phyloP scores from a whole-genome alignment of 495 filamentous ascomycete species.

The Collariella sp. region DNA sequence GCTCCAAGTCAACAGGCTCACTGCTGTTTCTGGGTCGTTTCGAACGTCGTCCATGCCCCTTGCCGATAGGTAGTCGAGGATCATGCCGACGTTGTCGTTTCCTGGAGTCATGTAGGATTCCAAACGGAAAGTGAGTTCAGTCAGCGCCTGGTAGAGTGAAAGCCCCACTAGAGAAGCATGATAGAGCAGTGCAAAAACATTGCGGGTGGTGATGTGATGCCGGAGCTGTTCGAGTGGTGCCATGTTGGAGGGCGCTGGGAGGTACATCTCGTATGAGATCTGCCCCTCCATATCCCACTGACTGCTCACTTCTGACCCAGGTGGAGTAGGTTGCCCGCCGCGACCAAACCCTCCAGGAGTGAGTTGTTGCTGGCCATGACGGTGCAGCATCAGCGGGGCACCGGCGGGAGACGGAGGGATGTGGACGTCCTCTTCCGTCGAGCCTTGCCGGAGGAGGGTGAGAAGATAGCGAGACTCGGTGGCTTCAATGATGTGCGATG shows the following conservation, averaged over 20 bases:
- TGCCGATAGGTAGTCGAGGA: slow-evolving; percentile 49
- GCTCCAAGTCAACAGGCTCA: slow-evolving; percentile 55
- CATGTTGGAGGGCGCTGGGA: slow-evolving; percentile 41
- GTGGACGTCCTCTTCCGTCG: slow-evolving; percentile 37
- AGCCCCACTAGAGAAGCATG: slow-evolving; percentile 50
- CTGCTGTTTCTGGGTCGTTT: slow-evolving; percentile 52
- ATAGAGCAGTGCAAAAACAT: slow-evolving; percentile 54
- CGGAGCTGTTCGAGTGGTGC: slow-evolving; percentile 40
- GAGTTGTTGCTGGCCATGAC: slow-evolving; percentile 28
- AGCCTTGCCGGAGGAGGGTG: slow-evolving; percentile 44
- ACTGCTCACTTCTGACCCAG: slow-evolving; percentile 36
- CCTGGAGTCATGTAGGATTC: slow-evolving; percentile 44
- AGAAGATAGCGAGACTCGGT: slow-evolving; percentile 48
- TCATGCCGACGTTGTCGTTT: slow-evolving; percentile 38
- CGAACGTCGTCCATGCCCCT: slow-evolving; percentile 60
- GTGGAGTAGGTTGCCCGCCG: slow-evolving; percentile 34
- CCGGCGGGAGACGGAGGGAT: slow-evolving; percentile 38
- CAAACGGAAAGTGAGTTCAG: slow-evolving; percentile 48
- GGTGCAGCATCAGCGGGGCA: slow-evolving; percentile 35
- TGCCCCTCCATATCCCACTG: slow-evolving; percentile 39
- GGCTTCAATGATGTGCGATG: slow-evolving; percentile 47
- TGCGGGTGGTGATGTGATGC: slow-evolving; percentile 52
- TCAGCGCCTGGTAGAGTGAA: slow-evolving; percentile 49
- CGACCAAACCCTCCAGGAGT: slow-evolving; percentile 20
- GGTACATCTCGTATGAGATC: slow-evolving; percentile 52